These are phyloP conservation scores for Naganishia liquefaciens DNA, from an alignment of 1,284 basidiomycete species.

Conservation along the genomic window DNA sequence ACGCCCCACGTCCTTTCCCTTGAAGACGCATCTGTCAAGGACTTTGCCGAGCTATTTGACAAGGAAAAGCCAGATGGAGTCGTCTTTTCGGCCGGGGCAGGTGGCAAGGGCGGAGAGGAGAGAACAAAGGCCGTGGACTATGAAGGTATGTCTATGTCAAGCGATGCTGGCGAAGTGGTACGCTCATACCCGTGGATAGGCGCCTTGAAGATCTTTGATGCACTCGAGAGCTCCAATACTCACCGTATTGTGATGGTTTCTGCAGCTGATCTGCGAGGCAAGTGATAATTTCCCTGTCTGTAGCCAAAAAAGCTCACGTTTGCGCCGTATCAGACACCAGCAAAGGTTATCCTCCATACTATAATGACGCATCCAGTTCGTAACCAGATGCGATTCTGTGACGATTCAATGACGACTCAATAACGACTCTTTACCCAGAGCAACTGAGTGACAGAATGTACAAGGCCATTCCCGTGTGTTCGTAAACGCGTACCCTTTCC, in stretches of 20 bases:
- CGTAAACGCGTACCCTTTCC: conserved; percentile 30
- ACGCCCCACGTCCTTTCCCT: conserved; percentile 64
- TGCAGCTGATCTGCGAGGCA: conserved; percentile 65
- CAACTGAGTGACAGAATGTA: conserved; percentile 57
- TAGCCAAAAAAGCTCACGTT: background rate
- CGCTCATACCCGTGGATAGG: conserved; percentile 49
- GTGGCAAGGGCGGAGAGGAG: conserved; percentile 65
- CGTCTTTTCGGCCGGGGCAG: conserved; percentile 69
- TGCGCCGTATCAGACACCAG: conserved; percentile 51
- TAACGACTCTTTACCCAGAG: conserved; percentile 34
- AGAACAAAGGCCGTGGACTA: conserved; percentile 69
- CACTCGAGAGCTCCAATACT: conserved; percentile 61
- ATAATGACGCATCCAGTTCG: conserved; percentile 52
- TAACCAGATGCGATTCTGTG: conserved; percentile 43
- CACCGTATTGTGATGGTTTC: conserved; percentile 63
- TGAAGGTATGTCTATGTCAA: conserved; percentile 43
- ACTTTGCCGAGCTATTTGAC: conserved; percentile 60
- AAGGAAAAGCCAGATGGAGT: conserved; percentile 60
- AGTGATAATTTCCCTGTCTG: background rate
- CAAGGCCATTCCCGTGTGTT: conserved; percentile 48
- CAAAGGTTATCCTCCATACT: conserved; percentile 56
- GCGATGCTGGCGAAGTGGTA: background rate
- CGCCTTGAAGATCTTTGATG: conserved; percentile 71
- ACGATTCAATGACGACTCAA: too few species aligned
- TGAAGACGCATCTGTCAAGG: conserved; percentile 59